phyloP scores from a whole-genome alignment of 371 early-diverging fungal genomes.

The Gilbertella persicaria region DNA sequence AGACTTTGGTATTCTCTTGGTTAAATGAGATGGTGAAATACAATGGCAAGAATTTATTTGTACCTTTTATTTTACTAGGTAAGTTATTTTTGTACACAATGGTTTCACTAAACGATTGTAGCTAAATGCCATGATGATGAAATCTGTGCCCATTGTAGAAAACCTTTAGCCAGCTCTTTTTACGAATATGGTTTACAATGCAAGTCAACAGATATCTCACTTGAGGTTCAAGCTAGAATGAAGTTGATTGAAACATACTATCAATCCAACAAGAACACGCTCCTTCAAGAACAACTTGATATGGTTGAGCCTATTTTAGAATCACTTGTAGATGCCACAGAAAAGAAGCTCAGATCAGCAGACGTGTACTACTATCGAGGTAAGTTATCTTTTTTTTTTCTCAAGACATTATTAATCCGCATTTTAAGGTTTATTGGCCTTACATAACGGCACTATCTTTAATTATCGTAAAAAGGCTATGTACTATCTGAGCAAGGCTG shows the following conservation, averaged over 20 bases:
- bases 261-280: background rate
- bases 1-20: slow-evolving; percentile 7
- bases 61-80: slow-evolving; percentile 18
- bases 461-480: slow-evolving; percentile 10
- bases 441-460: slow-evolving; percentile 13
- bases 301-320: slow-evolving; percentile 5
- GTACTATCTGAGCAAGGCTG: slow-evolving; percentile 7
- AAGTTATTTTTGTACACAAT: no score
- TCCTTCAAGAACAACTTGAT: slow-evolving; percentile 7
- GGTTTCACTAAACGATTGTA: no score
- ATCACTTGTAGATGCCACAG: background rate
- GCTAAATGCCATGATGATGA: slow-evolving; percentile 24
- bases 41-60: slow-evolving; percentile 16
- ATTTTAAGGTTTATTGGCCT: slow-evolving; percentile 10
- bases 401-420: background rate
- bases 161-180: background rate
- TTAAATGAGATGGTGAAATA: slow-evolving; percentile 11
- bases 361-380: slow-evolving; percentile 20
- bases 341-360: slow-evolving; percentile 3
- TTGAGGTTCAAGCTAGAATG: slow-evolving; percentile 16
- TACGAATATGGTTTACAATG: slow-evolving; percentile 14
- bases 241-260: slow-evolving; percentile 15
- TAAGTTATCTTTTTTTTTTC: background rate
- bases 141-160: slow-evolving; percentile 15
- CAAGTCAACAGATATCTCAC: slow-evolving; percentile 1